These are phyloP conservation scores for Crucihimalaya himalaica DNA, from an alignment of 345 rosid genomes.

Conservation along the genomic window DNA sequence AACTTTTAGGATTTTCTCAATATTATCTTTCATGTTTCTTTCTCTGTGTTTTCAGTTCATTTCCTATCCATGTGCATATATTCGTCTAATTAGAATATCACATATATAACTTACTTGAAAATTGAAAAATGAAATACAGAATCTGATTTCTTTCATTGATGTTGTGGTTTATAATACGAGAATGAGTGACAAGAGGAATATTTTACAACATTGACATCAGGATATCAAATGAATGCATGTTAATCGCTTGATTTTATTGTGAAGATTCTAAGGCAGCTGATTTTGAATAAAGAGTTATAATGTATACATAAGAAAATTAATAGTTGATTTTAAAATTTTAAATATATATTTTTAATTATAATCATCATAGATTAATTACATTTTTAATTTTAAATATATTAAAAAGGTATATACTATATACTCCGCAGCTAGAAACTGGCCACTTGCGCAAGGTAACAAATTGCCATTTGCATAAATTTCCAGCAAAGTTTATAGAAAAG, in stretches of 20 bases:
- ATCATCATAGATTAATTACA: too few species aligned
- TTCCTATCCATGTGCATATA: slow-evolving; percentile 24
- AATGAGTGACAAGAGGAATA: slow-evolving; percentile 2
- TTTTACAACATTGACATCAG: not conserved
- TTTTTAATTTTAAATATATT: too few species aligned
- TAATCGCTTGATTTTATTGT: not conserved
- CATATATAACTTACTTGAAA: not conserved
- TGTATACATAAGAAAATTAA: not conserved
- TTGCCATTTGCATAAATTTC: not conserved
- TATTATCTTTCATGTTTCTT: slow-evolving; percentile 1
- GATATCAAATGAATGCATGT: not conserved
- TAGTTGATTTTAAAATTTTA: not conserved
- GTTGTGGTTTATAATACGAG: slow-evolving; percentile 11
- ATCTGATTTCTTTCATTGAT: slow-evolving; percentile 26
- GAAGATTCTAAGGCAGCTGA: not conserved
- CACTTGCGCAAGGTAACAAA: slow-evolving; percentile 16
- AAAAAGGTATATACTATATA: not conserved
- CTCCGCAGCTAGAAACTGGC: not conserved
- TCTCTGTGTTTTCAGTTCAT: not conserved
- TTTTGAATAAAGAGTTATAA: not conserved
- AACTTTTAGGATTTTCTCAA: slow-evolving; percentile 15
- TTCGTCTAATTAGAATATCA: slow-evolving; percentile 25
- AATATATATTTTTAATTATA: not conserved
- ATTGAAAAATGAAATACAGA: not conserved
- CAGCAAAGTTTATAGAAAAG: not conserved